These are phyloP conservation scores for Yamadazyma sp. DNA, from an alignment of 805 yeast species.

Conservation along the genomic window DNA sequence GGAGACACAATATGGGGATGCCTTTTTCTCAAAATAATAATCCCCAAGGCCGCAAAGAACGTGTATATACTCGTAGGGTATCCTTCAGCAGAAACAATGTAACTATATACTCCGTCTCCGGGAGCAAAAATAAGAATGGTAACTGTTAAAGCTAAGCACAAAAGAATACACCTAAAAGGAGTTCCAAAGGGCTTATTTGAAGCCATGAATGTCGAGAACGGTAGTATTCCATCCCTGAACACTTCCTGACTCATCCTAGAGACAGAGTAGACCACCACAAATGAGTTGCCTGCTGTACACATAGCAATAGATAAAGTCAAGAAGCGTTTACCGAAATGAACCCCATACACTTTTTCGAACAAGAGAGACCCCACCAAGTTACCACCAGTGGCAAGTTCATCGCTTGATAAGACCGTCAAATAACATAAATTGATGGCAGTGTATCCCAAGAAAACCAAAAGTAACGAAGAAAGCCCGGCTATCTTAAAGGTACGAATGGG, in stretches of 20 bases:
- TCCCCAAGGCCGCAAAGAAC: conserved; percentile 54
- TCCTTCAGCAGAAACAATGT: conserved; percentile 52
- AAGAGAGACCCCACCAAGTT: conserved; percentile 59
- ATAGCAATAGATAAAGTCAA: conserved; percentile 58
- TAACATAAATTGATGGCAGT: conserved; percentile 56
- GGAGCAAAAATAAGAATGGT: conserved; percentile 41
- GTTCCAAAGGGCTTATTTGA: conserved; percentile 57
- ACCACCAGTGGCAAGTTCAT: conserved; percentile 54
- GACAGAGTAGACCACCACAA: conserved; percentile 58
- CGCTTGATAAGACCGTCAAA: conserved; percentile 51
- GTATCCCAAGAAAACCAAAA: conserved; percentile 49
- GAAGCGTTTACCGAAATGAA: conserved; percentile 50
- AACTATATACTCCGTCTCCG: conserved; percentile 50
- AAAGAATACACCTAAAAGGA: conserved; percentile 51
- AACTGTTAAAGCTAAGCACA: conserved; percentile 44
- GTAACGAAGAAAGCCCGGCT: conserved; percentile 58
- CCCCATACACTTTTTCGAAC: conserved; percentile 57
- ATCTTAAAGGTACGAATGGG: conserved; percentile 57
- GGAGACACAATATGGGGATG: conserved; percentile 51
- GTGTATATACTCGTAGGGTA: conserved; percentile 52
- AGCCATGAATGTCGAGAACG: conserved; percentile 51
- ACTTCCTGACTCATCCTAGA: conserved; percentile 66
- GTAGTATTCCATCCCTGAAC: conserved; percentile 62
- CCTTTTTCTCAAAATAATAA: conserved; percentile 52
- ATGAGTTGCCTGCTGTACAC: conserved; percentile 62